Percentiles rank a stretch among this genome's conserved stretches.
Conservation (phyloP, 768 basidiomycete genomes). For the Collybiopsis confluens region DNA sequence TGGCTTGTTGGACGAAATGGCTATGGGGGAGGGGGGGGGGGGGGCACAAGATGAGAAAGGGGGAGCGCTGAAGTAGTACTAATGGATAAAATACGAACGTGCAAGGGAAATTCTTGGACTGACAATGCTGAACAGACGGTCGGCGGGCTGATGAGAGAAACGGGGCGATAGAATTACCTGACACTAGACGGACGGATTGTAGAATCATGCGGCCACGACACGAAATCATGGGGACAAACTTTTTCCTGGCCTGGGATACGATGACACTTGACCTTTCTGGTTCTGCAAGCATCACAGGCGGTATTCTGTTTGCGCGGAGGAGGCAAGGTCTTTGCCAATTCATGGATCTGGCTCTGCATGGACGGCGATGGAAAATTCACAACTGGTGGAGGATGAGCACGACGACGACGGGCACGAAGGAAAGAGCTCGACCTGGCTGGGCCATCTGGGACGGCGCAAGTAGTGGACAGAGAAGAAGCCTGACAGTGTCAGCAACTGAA, state of each 20-base stretch:
- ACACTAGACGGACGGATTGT: conserved; percentile 38
- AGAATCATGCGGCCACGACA: conserved; percentile 6
- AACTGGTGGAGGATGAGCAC: conserved; percentile 17
- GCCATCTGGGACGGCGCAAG: not conserved
- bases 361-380: conserved; percentile 59
- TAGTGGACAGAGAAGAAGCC: not conserved
- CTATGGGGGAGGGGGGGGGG: conserved; percentile 31
- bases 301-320: conserved; percentile 92
- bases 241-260: conserved; percentile 79
- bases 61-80: conserved; percentile 6
- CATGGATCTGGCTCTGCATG: conserved; percentile 79
- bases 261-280: conserved; percentile 88
- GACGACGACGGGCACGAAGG: not conserved
- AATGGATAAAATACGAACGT: conserved; percentile 54
- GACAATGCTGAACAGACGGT: conserved; percentile 58
- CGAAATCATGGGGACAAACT: conserved; percentile 41
- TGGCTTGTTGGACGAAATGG: conserved; percentile 79
- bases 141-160: not conserved
- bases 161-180: conserved; percentile 43
- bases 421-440: not conserved
- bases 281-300: conserved; percentile 90
- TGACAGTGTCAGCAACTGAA: not conserved
- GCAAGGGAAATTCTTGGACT: conserved; percentile 87
- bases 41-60: conserved; percentile 5
- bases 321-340: conserved; percentile 73